phyloP scores from a whole-genome alignment of 75 land plant genomes.

The Sequoia sempervirens region DNA sequence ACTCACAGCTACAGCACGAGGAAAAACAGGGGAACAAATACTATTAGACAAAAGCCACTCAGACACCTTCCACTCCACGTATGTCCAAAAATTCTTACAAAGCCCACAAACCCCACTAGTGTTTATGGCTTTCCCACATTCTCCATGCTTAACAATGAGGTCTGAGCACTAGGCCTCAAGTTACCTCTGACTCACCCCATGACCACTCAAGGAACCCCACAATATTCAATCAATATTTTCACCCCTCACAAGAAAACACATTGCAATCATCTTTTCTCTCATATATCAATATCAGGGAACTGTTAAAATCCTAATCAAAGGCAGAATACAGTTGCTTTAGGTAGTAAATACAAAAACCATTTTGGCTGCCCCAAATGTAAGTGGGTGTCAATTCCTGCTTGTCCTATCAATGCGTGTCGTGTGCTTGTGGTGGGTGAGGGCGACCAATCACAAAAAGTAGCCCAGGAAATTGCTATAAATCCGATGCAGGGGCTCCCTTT shows the following conservation, averaged over 20 bases:
- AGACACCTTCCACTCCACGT: background rate
- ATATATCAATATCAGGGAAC: background rate
- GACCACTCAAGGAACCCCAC: background rate
- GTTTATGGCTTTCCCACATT: background rate
- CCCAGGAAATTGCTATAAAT: background rate
- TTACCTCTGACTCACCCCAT: slow-evolving; percentile 2
- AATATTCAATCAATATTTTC: background rate
- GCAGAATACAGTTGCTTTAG: background rate
- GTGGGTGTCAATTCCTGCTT: slow-evolving; percentile 7
- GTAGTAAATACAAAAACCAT: background rate
- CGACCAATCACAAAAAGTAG: background rate
- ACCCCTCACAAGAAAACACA: background rate
- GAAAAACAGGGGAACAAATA: no score
- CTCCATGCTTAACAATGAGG: background rate
- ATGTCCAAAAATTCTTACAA: background rate
- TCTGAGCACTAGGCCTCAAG: background rate
- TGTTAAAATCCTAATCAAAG: background rate
- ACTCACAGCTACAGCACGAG: no score
- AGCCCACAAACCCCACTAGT: no score
- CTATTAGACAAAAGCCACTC: no score
- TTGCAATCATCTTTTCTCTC: background rate
- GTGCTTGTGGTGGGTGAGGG: background rate
- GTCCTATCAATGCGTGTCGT: background rate
- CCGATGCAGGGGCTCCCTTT: background rate
- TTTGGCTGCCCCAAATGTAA: background rate